A percentile compares a stretch with the other conserved stretches of the same genome.
phyloP scores from a whole-genome alignment of 2,329 filamentous ascomycete genomes.

The Fusarium paranaense region DNA sequence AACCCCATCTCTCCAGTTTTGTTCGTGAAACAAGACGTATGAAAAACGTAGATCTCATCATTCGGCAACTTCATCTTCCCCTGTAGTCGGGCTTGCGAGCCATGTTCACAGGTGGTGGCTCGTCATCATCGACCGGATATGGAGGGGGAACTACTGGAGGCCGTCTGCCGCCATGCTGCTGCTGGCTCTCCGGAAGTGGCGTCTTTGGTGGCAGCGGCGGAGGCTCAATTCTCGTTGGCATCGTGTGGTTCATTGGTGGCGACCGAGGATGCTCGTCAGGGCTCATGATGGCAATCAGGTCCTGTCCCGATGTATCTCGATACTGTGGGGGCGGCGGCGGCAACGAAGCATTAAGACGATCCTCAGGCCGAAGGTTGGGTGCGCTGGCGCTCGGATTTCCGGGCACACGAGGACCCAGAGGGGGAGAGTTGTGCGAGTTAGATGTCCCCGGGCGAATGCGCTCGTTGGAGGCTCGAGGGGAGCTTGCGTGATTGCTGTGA shows the following conservation, averaged over 20 bases:
- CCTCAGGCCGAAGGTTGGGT: constrained; percentile 49
- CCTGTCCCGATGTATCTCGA: constrained; percentile 67
- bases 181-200: constrained; percentile 68
- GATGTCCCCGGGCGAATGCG: constrained; percentile 51
- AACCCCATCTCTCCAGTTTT: background rate
- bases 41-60: background rate
- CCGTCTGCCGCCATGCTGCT: constrained; percentile 44
- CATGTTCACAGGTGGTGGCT: constrained; percentile 87
- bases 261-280: constrained; percentile 67
- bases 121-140: constrained; percentile 84
- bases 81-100: constrained; percentile 84
- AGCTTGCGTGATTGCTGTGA: constrained; percentile 47
- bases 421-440: constrained; percentile 45
- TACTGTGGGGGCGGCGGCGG: constrained; percentile 72
- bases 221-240: constrained; percentile 62
- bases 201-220: constrained; percentile 84
- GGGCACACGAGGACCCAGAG: constrained; percentile 39
- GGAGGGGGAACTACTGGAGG: constrained; percentile 65
- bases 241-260: constrained; percentile 48
- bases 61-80: constrained; percentile 49
- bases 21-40: background rate
- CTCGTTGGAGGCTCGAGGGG: constrained; percentile 65
- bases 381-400: constrained; percentile 44
- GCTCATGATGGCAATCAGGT: constrained; percentile 75
- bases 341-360: constrained; percentile 67